A percentile compares a stretch with the other conserved stretches of the same genome.
Evolutionary conservation across 169 alveolate species (phyloP).

Genomic region (Cyclospora cayetanensis): DNA sequence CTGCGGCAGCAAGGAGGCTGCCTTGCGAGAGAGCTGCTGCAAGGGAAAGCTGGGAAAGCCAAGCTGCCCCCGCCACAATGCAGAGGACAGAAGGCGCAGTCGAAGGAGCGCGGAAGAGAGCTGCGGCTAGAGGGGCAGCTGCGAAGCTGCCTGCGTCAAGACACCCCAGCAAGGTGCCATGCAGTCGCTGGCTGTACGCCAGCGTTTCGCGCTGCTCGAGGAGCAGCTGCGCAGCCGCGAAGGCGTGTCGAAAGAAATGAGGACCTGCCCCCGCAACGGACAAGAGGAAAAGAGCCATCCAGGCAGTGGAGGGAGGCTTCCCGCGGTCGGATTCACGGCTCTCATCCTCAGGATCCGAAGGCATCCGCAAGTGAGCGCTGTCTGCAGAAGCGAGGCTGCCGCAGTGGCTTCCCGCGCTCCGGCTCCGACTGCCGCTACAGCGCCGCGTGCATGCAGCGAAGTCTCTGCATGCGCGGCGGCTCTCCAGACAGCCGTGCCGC

Average conservation of each 20-base stretch:
- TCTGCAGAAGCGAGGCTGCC: too few relatives aligned
- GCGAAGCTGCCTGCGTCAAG: background rate
- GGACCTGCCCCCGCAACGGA: background rate
- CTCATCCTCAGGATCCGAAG: too few relatives aligned
- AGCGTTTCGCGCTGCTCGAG: background rate
- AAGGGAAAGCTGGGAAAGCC: background rate
- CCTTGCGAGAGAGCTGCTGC: background rate
- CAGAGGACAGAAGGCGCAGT: background rate
- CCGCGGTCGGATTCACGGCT: too few relatives aligned
- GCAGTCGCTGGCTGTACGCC: background rate
- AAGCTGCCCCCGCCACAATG: background rate
- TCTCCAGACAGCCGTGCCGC: too few relatives aligned
- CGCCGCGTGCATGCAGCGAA: too few relatives aligned
- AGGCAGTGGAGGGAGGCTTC: background rate
- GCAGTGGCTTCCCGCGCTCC: too few relatives aligned
- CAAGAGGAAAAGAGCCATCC: background rate
- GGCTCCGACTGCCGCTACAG: too few relatives aligned
- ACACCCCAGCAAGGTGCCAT: constrained; percentile 21
- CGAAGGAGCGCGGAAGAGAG: background rate
- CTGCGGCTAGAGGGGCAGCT: background rate
- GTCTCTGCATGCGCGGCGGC: too few relatives aligned
- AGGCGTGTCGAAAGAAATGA: background rate
- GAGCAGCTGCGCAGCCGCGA: background rate
- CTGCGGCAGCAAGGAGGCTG: background rate
- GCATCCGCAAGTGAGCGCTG: too few relatives aligned